A percentile compares a stretch with the other conserved stretches of the same genome.
Conservation (phyloP, 345 rosid species). For the Eucalyptus erythrocorys region DNA sequence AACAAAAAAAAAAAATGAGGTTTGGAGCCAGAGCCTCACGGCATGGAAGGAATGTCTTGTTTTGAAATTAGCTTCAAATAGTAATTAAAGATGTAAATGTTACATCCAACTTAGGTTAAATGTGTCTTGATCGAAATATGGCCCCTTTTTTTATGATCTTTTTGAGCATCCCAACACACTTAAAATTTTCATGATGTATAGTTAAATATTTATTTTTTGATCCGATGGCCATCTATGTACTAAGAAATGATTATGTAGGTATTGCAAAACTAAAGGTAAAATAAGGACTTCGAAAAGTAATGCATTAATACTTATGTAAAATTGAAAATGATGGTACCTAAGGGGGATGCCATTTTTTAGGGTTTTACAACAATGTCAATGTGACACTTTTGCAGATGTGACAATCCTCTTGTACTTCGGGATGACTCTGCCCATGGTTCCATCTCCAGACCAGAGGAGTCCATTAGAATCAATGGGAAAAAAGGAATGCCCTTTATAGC, state of each 20-base stretch:
- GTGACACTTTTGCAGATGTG: neutral
- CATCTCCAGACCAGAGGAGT: neutral
- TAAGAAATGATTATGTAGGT: neutral
- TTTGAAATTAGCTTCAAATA: neutral
- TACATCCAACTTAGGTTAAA: neutral
- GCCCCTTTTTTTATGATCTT: rapidly evolving
- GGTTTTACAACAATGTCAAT: neutral
- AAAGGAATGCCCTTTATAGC: neutral
- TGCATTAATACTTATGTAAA: neutral
- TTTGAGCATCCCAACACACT: neutral
- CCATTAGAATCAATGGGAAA: neutral
- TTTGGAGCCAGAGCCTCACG: neutral
- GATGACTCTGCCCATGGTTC: neutral
- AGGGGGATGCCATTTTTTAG: neutral
- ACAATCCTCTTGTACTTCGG: neutral
- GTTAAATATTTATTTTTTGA: neutral
- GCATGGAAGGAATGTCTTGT: neutral
- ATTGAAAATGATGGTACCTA: neutral
- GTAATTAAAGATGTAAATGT: neutral
- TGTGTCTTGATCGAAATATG: neutral
- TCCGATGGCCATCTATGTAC: neutral
- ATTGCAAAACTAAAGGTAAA: neutral
- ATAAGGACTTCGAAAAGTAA: neutral
- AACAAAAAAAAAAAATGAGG: no score
- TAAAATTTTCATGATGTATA: neutral